phyloP scores from a whole-genome alignment of 2,329 filamentous ascomycete genomes.

The Cytospora mali region DNA sequence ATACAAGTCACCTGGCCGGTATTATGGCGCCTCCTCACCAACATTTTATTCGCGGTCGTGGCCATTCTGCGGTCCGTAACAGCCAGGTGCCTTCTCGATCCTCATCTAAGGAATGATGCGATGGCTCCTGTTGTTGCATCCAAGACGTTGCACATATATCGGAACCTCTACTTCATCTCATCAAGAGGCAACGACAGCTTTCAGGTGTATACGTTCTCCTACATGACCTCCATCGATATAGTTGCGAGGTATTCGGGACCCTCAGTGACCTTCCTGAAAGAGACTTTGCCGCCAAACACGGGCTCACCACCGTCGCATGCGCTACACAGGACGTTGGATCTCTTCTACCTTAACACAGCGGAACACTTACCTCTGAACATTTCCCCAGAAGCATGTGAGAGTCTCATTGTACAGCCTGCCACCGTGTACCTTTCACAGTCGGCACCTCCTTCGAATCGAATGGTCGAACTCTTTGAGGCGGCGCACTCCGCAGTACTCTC shows the following conservation, averaged over 20 bases:
- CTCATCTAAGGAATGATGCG: slow-evolving; percentile 46
- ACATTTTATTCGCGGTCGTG: slow-evolving; percentile 74
- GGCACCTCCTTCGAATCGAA: slow-evolving; percentile 47
- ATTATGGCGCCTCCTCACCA: slow-evolving; percentile 75
- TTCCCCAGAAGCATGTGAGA: slow-evolving; percentile 67
- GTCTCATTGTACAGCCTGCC: slow-evolving; percentile 73
- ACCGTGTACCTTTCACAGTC: slow-evolving; percentile 67
- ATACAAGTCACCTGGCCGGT: slow-evolving; percentile 67
- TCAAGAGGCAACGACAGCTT: slow-evolving; percentile 73
- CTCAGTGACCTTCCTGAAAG: slow-evolving; percentile 66
- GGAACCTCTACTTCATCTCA: slow-evolving; percentile 81
- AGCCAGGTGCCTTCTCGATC: slow-evolving; percentile 61
- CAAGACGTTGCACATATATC: slow-evolving; percentile 72
- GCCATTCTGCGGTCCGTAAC: slow-evolving; percentile 75
- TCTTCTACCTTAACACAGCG: slow-evolving; percentile 85
- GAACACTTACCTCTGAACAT: slow-evolving; percentile 80
- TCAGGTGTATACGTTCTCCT: slow-evolving; percentile 83
- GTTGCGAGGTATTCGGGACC: slow-evolving; percentile 70
- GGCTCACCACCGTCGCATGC: slow-evolving; percentile 64
- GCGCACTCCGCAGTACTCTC: slow-evolving; percentile 83
- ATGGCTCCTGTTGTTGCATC: slow-evolving; percentile 66
- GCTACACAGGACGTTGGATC: slow-evolving; percentile 72
- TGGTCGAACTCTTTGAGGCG: slow-evolving; percentile 75
- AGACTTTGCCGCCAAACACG: slow-evolving; percentile 54
- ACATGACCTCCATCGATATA: slow-evolving; percentile 80